A percentile compares a stretch with the other conserved stretches of the same genome.
phyloP scores from a whole-genome alignment of 768 basidiomycete species.

The Auricularia sp. region DNA sequence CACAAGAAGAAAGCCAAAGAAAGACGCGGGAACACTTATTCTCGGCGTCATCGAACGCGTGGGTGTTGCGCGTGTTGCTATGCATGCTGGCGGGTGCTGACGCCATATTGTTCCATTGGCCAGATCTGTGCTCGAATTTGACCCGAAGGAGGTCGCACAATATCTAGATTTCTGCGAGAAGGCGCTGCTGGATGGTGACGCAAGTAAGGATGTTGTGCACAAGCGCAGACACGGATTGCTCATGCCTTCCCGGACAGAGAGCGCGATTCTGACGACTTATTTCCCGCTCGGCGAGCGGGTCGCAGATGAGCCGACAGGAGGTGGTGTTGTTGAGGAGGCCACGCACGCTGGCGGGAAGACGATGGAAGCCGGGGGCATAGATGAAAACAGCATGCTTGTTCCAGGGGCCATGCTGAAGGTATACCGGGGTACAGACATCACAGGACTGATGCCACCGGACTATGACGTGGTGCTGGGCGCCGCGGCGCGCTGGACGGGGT shows the following conservation, averaged over 20 bases:
- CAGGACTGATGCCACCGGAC: constrained; percentile 46
- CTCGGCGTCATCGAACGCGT: constrained; percentile 39
- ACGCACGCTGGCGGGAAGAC: background rate
- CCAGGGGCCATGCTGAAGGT: constrained; percentile 57
- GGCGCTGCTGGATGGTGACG: constrained; percentile 31
- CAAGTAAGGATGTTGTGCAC: constrained; percentile 17
- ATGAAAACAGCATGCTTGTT: constrained; percentile 18
- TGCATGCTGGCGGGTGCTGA: constrained; percentile 7
- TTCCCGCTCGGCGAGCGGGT: constrained; percentile 4
- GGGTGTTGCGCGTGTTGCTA: constrained; percentile 17
- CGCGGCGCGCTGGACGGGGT: constrained; percentile 47
- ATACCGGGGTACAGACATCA: constrained; percentile 56
- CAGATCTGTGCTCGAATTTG: constrained; percentile 48
- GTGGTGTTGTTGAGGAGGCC: constrained; percentile 12
- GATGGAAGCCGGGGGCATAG: constrained; percentile 6
- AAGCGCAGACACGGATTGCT: constrained; percentile 6
- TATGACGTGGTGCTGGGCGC: constrained; percentile 41
- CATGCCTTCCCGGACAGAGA: constrained; percentile 7
- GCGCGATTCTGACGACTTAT: constrained; percentile 2
- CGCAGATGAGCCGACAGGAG: constrained; percentile 1
- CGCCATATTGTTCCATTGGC: background rate
- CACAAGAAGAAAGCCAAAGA: constrained; percentile 26
- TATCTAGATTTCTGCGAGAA: constrained; percentile 59
- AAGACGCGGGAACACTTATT: constrained; percentile 28
- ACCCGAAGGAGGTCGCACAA: constrained; percentile 43